phyloP scores from a whole-genome alignment of 106 monocot species.

The Amphibolis antarctica region DNA sequence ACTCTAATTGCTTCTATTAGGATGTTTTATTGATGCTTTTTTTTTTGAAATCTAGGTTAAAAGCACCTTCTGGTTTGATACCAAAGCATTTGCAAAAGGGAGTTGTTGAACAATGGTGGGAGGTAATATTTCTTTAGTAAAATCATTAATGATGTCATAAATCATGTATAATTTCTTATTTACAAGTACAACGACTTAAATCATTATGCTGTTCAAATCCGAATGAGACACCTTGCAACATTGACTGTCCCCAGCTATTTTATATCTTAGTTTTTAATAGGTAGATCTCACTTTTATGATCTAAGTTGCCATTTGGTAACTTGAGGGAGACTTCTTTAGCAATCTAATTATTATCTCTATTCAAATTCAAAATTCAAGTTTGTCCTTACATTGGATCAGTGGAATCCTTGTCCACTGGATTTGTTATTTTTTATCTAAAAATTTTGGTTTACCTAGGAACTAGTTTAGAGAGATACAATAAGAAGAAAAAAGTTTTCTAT shows the following conservation, averaged over 20 bases:
- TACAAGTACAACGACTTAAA: background rate
- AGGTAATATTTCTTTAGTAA: constrained; percentile 30
- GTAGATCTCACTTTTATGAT: background rate
- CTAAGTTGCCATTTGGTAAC: background rate
- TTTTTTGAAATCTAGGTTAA: constrained; percentile 39
- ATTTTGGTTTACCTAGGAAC: too few species aligned
- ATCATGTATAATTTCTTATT: too few species aligned
- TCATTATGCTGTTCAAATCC: background rate
- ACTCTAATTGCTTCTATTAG: background rate
- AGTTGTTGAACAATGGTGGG: constrained; percentile 60
- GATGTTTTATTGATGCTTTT: background rate
- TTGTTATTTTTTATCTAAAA: too few species aligned
- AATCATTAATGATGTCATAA: too few species aligned
- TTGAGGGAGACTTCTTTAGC: background rate
- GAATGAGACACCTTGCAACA: background rate
- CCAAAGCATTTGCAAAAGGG: constrained; percentile 53
- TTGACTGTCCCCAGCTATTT: too few species aligned
- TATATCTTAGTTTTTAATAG: background rate
- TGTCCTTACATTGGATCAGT: too few species aligned
- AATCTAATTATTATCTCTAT: background rate
- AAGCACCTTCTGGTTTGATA: constrained; percentile 37
- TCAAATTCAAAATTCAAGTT: background rate
- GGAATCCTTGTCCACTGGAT: too few species aligned
- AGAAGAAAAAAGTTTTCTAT: too few species aligned
- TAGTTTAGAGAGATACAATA: too few species aligned